A percentile compares a stretch with the other conserved stretches of the same genome.
Evolutionary conservation across 495 filamentous ascomycete genomes (phyloP).

Genomic region (Parachaetomium inaequale): DNA sequence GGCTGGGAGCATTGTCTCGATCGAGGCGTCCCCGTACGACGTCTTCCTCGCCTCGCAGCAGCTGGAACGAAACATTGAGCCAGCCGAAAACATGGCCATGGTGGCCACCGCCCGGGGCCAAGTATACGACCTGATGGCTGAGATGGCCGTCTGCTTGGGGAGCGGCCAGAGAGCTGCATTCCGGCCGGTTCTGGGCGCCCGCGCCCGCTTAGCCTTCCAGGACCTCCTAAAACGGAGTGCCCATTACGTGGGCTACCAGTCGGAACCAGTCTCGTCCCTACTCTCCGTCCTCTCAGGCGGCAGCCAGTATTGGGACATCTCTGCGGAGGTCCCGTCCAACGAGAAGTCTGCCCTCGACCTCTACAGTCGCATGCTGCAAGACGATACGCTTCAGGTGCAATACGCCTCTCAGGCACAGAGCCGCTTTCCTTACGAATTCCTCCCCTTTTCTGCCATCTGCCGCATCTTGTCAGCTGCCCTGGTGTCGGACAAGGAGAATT

Average conservation of each 20-base stretch:
- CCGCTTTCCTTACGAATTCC: slow-evolving; percentile 82
- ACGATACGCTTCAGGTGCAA: slow-evolving; percentile 51
- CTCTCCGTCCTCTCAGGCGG: slow-evolving; percentile 57
- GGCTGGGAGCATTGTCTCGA: slow-evolving; percentile 48
- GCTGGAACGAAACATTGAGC: slow-evolving; percentile 38
- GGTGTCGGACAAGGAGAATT: slow-evolving; percentile 46
- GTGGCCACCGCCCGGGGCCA: slow-evolving; percentile 51
- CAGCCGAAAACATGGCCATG: slow-evolving; percentile 41
- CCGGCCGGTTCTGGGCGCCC: slow-evolving; percentile 42
- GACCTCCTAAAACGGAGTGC: slow-evolving; percentile 60
- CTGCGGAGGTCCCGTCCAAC: slow-evolving; percentile 30
- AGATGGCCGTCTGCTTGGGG: slow-evolving; percentile 51
- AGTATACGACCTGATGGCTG: slow-evolving; percentile 61
- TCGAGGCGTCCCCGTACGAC: slow-evolving; percentile 48
- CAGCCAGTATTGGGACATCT: slow-evolving; percentile 53
- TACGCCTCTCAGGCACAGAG: slow-evolving; percentile 61
- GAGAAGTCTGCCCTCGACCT: slow-evolving; percentile 44
- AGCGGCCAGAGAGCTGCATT: slow-evolving; percentile 45
- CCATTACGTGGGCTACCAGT: slow-evolving; percentile 59
- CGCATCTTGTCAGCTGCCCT: slow-evolving; percentile 38
- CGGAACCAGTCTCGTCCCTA: slow-evolving; percentile 59
- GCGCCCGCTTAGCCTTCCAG: slow-evolving; percentile 58
- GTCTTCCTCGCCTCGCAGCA: slow-evolving; percentile 42
- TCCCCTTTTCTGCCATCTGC: slow-evolving; percentile 64
- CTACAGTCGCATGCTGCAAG: slow-evolving; percentile 49